Conservation (phyloP, 1,284 basidiomycete genomes). For the Testicularia cyperi region DNA sequence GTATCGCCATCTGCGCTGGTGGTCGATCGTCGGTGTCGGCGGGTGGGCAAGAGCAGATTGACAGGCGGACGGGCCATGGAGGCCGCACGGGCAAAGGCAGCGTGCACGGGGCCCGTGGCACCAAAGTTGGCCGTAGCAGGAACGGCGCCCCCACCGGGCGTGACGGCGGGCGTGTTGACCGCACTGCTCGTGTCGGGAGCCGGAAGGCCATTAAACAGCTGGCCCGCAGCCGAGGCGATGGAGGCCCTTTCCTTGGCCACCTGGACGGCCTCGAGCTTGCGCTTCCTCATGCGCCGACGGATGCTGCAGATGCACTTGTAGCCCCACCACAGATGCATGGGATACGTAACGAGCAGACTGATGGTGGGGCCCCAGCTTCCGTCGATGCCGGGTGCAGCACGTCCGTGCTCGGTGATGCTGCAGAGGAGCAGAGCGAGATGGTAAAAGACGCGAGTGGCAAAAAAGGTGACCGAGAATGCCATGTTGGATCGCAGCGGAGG, state of each 20-base stretch:
- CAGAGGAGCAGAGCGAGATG: conserved; percentile 49
- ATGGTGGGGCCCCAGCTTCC: conserved; percentile 45
- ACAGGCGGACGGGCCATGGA: conserved; percentile 35
- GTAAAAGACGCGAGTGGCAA: conserved; percentile 53
- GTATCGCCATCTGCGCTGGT: conserved; percentile 1
- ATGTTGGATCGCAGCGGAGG: conserved; percentile 55
- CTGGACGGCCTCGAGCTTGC: conserved; percentile 39
- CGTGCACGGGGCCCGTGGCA: conserved; percentile 36
- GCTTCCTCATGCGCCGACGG: conserved; percentile 52
- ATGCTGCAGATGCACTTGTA: conserved; percentile 57
- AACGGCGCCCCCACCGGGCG: conserved; percentile 38
- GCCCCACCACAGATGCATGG: conserved; percentile 59
- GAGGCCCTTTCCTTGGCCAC: conserved; percentile 35
- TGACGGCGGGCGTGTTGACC: conserved; percentile 52
- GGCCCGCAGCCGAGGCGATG: conserved; percentile 36
- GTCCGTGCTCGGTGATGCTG: conserved; percentile 36
- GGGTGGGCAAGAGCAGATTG: conserved; percentile 34
- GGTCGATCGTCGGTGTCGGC: conserved; percentile 2
- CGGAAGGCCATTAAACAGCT: conserved; percentile 46
- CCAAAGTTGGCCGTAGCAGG: conserved; percentile 35
- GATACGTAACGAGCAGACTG: conserved; percentile 44
- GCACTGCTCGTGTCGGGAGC: conserved; percentile 47
- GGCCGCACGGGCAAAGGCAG: conserved; percentile 44
- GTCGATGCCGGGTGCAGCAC: conserved; percentile 35
- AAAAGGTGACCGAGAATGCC: conserved; percentile 55